Evolutionary conservation across 768 basidiomycete species (phyloP).

Genomic region (Tylopilus vinaceipallidus): DNA sequence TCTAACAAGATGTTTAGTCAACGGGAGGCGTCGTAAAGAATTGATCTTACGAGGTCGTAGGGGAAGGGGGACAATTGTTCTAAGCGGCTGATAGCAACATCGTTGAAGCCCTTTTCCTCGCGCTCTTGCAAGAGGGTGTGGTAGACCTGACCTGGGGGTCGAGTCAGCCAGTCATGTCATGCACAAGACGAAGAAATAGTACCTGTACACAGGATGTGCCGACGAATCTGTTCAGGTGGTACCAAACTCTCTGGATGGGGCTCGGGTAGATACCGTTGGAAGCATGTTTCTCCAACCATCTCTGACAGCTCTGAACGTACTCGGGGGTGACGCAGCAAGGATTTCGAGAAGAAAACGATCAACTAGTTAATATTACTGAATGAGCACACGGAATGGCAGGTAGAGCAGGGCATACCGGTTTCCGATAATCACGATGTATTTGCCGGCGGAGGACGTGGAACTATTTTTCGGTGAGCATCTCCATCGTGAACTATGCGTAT

Average conservation of each 20-base stretch:
- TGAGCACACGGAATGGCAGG: not conserved
- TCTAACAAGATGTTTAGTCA: conserved; percentile 39
- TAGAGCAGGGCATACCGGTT: conserved; percentile 60
- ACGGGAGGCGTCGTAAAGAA: not conserved
- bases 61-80: conserved; percentile 98
- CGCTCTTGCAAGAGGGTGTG: conserved; percentile 85
- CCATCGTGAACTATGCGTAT: not conserved
- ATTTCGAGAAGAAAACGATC: conserved; percentile 96
- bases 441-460: conserved; percentile 98
- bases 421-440: conserved; percentile 96
- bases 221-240: conserved; percentile 80
- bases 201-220: conserved; percentile 90
- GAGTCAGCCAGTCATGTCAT: not conserved
- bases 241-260: conserved; percentile 67
- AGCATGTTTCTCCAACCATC: conserved; percentile 85
- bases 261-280: conserved; percentile 94
- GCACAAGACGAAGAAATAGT: conserved; percentile 1
- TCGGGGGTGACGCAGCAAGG: conserved; percentile 88
- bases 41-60: conserved; percentile 75
- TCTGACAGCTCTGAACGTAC: conserved; percentile 86
- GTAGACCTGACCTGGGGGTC: conserved; percentile 82
- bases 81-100: conserved; percentile 90
- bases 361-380: conserved; percentile 45
- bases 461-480: conserved; percentile 34
- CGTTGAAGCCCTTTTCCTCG: conserved; percentile 85